phyloP scores from a whole-genome alignment of 192 early-diverging fungal species.

The Backusella tarrabulga region DNA sequence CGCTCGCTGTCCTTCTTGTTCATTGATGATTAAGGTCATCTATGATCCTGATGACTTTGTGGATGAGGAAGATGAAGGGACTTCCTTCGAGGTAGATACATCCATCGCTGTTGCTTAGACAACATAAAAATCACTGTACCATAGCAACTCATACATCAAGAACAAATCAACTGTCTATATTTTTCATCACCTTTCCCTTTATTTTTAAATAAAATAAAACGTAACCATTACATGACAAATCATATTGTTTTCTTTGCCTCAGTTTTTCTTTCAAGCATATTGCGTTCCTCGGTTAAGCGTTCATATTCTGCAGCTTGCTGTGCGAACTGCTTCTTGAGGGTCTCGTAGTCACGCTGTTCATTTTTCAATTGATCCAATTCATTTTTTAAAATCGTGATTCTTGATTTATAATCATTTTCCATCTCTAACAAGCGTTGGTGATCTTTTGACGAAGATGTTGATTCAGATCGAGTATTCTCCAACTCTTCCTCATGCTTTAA shows the following conservation, averaged over 20 bases:
- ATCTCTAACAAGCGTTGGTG: conserved; percentile 17
- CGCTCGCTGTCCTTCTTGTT: conserved; percentile 90
- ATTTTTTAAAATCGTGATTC: conserved; percentile 4
- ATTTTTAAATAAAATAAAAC: background rate
- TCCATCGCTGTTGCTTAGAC: background rate
- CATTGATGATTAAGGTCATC: conserved; percentile 86
- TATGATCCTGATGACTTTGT: conserved; percentile 77
- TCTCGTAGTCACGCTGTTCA: conserved; percentile 29
- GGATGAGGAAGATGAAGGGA: conserved; percentile 50
- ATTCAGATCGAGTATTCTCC: conserved; percentile 5
- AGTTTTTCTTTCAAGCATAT: conserved; percentile 9
- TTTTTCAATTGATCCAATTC: conserved; percentile 22
- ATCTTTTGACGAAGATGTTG: conserved; percentile 15
- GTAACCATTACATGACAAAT: background rate
- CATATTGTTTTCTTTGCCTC: background rate
- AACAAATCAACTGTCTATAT: background rate
- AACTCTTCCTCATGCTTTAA: conserved; percentile 48
- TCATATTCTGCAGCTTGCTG: conserved; percentile 27
- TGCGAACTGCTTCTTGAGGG: conserved; percentile 24
- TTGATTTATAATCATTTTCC: conserved; percentile 14
- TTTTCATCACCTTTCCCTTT: background rate
- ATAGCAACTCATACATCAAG: background rate
- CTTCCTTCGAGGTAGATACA: conserved; percentile 16
- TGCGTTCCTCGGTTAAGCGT: conserved; percentile 21
- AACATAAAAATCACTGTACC: background rate